Percentiles rank a stretch among this genome's conserved stretches.
Conservation (phyloP, 176 grass and related monocot species). For the barley (Hordeum vulgare) region DNA sequence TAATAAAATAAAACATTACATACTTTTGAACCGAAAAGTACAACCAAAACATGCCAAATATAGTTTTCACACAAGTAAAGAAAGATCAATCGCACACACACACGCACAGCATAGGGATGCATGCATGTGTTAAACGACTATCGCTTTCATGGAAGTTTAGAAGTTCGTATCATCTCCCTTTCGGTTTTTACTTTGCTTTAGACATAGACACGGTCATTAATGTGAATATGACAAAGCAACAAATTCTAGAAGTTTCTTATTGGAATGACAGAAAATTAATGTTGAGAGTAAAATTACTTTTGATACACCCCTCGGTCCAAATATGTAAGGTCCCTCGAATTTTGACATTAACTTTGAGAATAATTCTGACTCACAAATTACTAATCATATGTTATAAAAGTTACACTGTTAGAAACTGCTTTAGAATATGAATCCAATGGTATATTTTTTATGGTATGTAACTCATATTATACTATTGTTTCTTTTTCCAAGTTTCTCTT, state of each 20-base stretch:
- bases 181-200: too few species aligned
- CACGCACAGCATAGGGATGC: neutral
- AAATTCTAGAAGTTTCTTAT: too few species aligned
- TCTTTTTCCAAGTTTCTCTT: too few species aligned
- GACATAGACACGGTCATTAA: too few species aligned
- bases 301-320: neutral
- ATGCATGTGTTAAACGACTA: neutral
- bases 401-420: neutral
- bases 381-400: neutral
- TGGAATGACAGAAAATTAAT: too few species aligned
- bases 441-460: neutral
- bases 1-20: too few species aligned
- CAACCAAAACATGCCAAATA: too few species aligned
- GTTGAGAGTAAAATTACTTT: neutral
- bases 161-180: too few species aligned
- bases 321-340: neutral
- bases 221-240: too few species aligned
- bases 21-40: too few species aligned
- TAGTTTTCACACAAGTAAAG: too few species aligned
- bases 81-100: too few species aligned
- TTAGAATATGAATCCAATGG: neutral
- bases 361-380: neutral
- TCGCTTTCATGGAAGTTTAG: neutral
- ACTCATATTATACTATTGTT: neutral
- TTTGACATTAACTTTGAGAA: neutral